Conservation (phyloP, 306 rosid species). For the Quercus bicolor region DNA sequence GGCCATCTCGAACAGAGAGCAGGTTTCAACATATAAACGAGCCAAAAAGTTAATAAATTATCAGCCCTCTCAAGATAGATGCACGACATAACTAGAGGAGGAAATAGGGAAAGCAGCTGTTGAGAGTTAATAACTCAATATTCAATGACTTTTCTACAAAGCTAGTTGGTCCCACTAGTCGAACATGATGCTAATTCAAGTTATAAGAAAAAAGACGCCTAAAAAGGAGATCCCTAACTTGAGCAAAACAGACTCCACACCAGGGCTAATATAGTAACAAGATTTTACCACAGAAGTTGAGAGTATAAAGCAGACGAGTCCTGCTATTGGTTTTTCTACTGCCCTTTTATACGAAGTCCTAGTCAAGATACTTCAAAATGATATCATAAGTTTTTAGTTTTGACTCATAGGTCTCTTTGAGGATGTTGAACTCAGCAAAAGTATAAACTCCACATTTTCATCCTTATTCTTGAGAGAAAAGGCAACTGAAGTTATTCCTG, state of each 20-base stretch:
- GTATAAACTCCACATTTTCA: too few species aligned
- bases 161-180: not conserved
- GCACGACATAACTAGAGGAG: not conserved
- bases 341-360: too few species aligned
- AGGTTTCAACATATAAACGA: not conserved
- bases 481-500: too few species aligned
- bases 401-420: too few species aligned
- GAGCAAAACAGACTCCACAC: not conserved
- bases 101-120: not conserved
- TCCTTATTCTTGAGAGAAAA: too few species aligned
- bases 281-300: not conserved
- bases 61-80: not conserved
- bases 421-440: too few species aligned
- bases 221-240: not conserved
- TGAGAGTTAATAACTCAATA: not conserved
- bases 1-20: constrained; percentile 9
- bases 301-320: not conserved
- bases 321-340: not conserved
- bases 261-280: not conserved
- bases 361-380: too few species aligned
- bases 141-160: not conserved
- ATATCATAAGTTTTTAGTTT: too few species aligned
- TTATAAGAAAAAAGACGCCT: not conserved
- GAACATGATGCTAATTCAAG: not conserved
- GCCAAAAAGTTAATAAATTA: not conserved